Base-by-base conservation (phyloP, 2,329 filamentous ascomycete genomes). In the Arthrocladium fulminans region DNA sequence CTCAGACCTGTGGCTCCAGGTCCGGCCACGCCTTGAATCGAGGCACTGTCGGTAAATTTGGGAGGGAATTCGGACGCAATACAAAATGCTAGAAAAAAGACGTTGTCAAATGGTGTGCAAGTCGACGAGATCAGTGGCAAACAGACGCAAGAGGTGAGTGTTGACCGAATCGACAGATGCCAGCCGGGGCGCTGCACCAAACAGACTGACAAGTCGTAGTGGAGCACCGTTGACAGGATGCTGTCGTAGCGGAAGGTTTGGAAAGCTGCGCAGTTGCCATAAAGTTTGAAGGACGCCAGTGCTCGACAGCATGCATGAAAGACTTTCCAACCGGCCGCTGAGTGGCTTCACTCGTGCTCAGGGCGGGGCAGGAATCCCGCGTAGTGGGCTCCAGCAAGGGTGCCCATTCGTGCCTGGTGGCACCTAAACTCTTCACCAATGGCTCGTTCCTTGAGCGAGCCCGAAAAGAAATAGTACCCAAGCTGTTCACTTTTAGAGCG, bases 271-370 rank as follows among this genome's bases (percentile, higher is more conserved):
- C 6, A 19, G 37, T 3, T 17, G 25, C 22, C 20, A 35, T 13
- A 27, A 41, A 25, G n/a, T 27, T 25, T 23, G 24, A 25, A 40
- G 24, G 17, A 20, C 39, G 22, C 39, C 39, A 23, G 39, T 41
- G 39, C 39, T 41, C 41, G 41, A 44, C 41, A 3, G 41, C 25
- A 30, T 44, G 41, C 41, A 44, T 24, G 27, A 32, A 32, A 44
- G 3, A 9, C 7, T 12, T 19, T 25, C 27, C 25, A 3, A 32
- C 41, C 3, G 27, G 41, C 27, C 7, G 3, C 24, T 47, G 44
- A 47, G 44, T 47, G 44, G 44, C 44, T 47, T 39, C 23, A 27
- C 20, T 19, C 20, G 8, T 23, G 42, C 27, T 35, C 19, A 45
- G 29, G 43, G 19, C n/a, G 44, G 32, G 44, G 19, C 3, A 20